Evolutionary conservation across 2,329 filamentous ascomycete species (phyloP).

Genomic region (Meredithiella fracta): DNA sequence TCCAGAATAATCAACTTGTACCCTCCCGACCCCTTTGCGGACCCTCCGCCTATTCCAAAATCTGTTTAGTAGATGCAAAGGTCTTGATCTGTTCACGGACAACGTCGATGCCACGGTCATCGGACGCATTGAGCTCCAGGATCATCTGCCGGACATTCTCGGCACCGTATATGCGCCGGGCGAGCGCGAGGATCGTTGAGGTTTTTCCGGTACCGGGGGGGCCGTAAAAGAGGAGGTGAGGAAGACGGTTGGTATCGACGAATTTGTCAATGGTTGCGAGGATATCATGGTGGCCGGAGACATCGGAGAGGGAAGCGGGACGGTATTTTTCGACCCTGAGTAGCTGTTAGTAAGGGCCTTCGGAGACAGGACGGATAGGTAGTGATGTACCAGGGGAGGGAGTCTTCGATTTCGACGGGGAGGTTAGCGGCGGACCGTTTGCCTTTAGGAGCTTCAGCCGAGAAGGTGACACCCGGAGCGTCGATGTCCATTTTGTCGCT

Average conservation of each 20-base stretch:
- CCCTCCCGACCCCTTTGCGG: slow-evolving; percentile 37
- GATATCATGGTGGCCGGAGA: slow-evolving; percentile 94
- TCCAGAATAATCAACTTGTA: slow-evolving; percentile 97
- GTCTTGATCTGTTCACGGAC: slow-evolving; percentile 99
- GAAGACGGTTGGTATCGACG: slow-evolving; percentile 80
- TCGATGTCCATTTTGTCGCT: slow-evolving; percentile 49
- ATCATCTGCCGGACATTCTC: slow-evolving; percentile 98
- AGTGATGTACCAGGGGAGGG: slow-evolving; percentile 59
- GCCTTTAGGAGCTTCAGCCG: slow-evolving; percentile 64
- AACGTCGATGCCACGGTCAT: slow-evolving; percentile 94
- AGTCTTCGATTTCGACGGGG: slow-evolving; percentile 85
- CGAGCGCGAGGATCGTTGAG: slow-evolving; percentile 84
- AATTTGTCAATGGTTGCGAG: slow-evolving; percentile 96
- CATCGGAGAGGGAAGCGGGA: slow-evolving; percentile 73
- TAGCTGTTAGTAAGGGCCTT: background rate
- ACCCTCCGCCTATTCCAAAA: slow-evolving; percentile 55
- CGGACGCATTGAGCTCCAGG: slow-evolving; percentile 89
- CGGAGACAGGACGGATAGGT: background rate
- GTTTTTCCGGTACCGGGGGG: slow-evolving; percentile 96
- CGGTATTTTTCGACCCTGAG: slow-evolving; percentile 90
- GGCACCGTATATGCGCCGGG: slow-evolving; percentile 76
- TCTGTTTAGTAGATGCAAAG: slow-evolving; percentile 94
- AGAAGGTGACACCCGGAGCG: slow-evolving; percentile 43
- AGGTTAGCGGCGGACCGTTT: slow-evolving; percentile 87
- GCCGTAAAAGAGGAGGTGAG: slow-evolving; percentile 90